Percentiles rank a stretch among this genome's conserved stretches.
These are phyloP conservation scores for Ceratocystis variospora DNA, from an alignment of 2,329 filamentous ascomycete genomes.

Conservation along the genomic window DNA sequence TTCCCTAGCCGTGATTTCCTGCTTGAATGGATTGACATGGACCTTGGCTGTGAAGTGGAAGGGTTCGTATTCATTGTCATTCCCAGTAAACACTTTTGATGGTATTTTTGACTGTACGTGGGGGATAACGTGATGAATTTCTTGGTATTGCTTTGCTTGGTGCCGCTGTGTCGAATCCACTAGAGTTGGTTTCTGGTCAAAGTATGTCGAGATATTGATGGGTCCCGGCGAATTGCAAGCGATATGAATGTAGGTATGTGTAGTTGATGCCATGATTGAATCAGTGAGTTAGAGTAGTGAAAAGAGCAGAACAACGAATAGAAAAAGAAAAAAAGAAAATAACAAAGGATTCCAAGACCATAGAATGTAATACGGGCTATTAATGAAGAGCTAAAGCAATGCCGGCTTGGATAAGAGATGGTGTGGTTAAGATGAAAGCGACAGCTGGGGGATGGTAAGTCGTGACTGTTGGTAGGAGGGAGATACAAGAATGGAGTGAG, in stretches of 20 bases:
- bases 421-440: background rate
- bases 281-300: background rate
- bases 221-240: background rate
- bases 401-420: background rate
- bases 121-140: too few species aligned
- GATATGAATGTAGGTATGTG: background rate
- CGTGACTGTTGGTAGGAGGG: background rate
- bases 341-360: background rate
- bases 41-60: conserved; percentile 11
- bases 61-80: background rate
- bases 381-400: conserved; percentile 3
- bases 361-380: background rate
- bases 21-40: conserved; percentile 10
- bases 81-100: background rate
- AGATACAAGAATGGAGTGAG: background rate
- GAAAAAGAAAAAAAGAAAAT: background rate
- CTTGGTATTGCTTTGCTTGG: background rate
- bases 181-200: background rate
- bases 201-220: background rate
- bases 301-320: background rate
- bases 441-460: background rate
- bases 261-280: background rate
- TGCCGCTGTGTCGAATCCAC: background rate
- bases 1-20: background rate
- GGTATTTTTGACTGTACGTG: too few species aligned